Conservation (phyloP, 176 grass and related monocot genomes). For the Hordeum marinum region DNA sequence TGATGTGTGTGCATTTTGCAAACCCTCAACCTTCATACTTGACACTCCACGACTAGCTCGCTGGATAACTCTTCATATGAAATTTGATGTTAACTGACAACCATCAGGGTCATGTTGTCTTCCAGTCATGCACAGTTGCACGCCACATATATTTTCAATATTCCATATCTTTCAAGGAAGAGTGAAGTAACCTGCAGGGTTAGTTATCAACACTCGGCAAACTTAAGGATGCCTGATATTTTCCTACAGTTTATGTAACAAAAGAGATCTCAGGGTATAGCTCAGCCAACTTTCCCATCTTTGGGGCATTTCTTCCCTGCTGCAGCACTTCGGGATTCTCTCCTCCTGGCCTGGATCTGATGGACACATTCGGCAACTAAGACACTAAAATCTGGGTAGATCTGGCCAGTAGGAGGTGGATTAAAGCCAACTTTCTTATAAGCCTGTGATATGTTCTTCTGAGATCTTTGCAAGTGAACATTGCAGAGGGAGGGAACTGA, state of each 20-base stretch:
- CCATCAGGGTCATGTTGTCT: not conserved
- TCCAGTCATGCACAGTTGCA: not conserved
- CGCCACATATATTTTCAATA: not conserved
- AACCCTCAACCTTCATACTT: slow-evolving; percentile 2
- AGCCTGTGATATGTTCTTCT: slow-evolving; percentile 57
- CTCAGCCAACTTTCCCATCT: slow-evolving; percentile 51
- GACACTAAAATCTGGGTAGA: slow-evolving; percentile 53
- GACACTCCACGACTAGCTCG: not conserved
- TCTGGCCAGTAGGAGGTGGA: slow-evolving; percentile 39
- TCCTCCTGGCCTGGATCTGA: slow-evolving; percentile 75
- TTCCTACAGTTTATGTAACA: slow-evolving; percentile 23
- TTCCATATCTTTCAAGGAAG: slow-evolving; percentile 15
- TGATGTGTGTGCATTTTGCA: not conserved
- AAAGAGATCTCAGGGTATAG: not conserved
- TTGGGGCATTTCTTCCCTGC: slow-evolving; percentile 20
- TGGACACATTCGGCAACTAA: slow-evolving; percentile 70
- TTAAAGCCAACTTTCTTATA: slow-evolving; percentile 72
- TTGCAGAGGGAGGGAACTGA: slow-evolving; percentile 64
- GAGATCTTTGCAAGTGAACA: slow-evolving; percentile 54
- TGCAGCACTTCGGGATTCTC: slow-evolving; percentile 34
- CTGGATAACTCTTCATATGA: not conserved
- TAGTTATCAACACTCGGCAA: slow-evolving; percentile 4
- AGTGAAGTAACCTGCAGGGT: slow-evolving; percentile 1
- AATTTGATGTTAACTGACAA: not conserved
- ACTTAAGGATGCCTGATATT: slow-evolving; percentile 7